Percentiles rank a stretch among this genome's conserved stretches.
Evolutionary conservation across 2,329 filamentous ascomycete species (phyloP).

Genomic region (Fusarium chuoi): DNA sequence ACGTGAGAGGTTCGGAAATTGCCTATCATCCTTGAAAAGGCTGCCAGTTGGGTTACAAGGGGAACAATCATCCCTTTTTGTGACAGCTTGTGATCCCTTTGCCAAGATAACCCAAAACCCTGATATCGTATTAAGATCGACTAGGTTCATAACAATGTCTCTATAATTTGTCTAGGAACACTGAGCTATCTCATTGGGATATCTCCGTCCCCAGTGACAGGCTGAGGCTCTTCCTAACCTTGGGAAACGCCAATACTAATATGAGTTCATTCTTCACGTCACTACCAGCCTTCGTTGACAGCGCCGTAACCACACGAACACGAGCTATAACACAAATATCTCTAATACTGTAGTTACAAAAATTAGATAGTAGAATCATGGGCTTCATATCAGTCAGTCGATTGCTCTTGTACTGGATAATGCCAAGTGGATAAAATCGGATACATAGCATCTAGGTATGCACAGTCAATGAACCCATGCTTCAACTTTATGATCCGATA

Average conservation of each 20-base stretch:
- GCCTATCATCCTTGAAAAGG: neutral
- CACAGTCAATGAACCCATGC: no score
- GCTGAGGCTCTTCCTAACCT: neutral
- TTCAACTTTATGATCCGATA: neutral
- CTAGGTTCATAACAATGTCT: accelerated
- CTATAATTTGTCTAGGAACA: no score
- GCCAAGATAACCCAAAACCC: neutral
- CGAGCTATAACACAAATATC: no score
- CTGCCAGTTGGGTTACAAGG: neutral
- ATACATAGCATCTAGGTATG: no score
- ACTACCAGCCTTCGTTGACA: no score
- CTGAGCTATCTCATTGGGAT: neutral
- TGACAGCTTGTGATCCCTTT: neutral
- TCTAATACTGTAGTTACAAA: neutral
- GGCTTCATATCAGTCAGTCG: neutral
- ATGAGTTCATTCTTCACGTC: no score
- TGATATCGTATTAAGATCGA: neutral
- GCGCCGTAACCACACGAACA: no score
- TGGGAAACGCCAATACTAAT: no score
- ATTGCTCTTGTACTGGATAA: neutral
- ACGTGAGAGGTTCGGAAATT: neutral
- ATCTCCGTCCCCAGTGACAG: no score
- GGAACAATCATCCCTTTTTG: neutral
- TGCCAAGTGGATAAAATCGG: neutral
- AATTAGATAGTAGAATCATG: no score